Evolutionary conservation across 176 grass and related monocot genomes (phyloP).

Genomic region (maize (Zea mays)): Zm-B73-REFERENCE-NAM-5.0 NC_050097.1:170316501-170317000

Average conservation of each 20-base stretch:
- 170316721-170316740: slow-evolving; percentile 1
- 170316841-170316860: not conserved
- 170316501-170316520: slow-evolving; percentile 24
- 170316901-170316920: slow-evolving; percentile 1
- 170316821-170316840: slow-evolving; percentile 30
- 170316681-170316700: not conserved
- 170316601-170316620: slow-evolving; percentile 17
- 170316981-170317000: not conserved
- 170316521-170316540: slow-evolving; percentile 7
- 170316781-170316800: not conserved
- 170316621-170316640: slow-evolving; percentile 5
- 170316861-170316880: not conserved
- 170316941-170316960: slow-evolving; percentile 17
- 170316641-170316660: not conserved
- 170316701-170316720: slow-evolving; percentile 19
- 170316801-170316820: not conserved
- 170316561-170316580: slow-evolving; percentile 35
- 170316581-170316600: slow-evolving; percentile 46
- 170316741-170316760: not conserved
- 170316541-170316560: slow-evolving; percentile 53
- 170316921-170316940: slow-evolving; percentile 33
- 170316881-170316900: slow-evolving; percentile 15
- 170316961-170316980: slow-evolving; percentile 9
- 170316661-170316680: not conserved
- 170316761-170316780: slow-evolving; percentile 16